Evolutionary conservation across 1,139 yeast genomes (phyloP).

Genomic region (Suhomyces kunorum): DNA sequence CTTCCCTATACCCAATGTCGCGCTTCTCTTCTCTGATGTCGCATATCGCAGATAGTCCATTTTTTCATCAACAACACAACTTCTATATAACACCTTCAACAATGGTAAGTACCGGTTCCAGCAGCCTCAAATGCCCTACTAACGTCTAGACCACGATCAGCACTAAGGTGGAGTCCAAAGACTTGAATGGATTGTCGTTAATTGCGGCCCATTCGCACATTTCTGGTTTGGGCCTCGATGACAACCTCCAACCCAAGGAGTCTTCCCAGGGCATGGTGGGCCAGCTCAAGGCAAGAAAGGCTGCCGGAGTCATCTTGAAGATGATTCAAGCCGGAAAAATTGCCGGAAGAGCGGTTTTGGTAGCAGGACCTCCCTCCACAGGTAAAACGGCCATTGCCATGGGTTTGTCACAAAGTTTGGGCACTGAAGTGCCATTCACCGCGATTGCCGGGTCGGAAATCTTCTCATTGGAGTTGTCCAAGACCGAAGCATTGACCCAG

Average conservation of each 20-base stretch:
- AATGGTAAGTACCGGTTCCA: conserved; percentile 15
- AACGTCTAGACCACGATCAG: conserved; percentile 29
- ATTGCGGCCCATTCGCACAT: conserved; percentile 98
- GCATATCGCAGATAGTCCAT: conserved; percentile 2
- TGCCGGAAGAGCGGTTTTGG: conserved; percentile 93
- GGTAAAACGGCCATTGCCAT: conserved; percentile 99
- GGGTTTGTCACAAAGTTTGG: conserved; percentile 90
- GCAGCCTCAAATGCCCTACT: conserved; percentile 6
- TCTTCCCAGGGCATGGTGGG: conserved; percentile 96
- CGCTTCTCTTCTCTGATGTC: conserved; percentile 3
- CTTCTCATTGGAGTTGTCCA: conserved; percentile 84
- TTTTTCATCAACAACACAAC: conserved; percentile 9
- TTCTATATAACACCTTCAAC: neutral
- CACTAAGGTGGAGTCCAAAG: conserved; percentile 44
- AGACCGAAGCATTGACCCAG: conserved; percentile 94
- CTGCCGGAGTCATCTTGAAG: conserved; percentile 90
- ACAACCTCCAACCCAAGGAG: conserved; percentile 78
- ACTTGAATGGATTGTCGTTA: conserved; percentile 60
- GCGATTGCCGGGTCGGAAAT: conserved; percentile 94
- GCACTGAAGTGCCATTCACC: conserved; percentile 92
- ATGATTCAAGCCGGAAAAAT: conserved; percentile 93
- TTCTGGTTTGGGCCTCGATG: conserved; percentile 92
- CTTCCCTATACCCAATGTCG: neutral
- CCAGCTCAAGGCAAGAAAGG: conserved; percentile 89
- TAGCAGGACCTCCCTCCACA: conserved; percentile 98